phyloP scores from a whole-genome alignment of 148 eudicot genomes.

The Chenopodium quinoa region DNA sequence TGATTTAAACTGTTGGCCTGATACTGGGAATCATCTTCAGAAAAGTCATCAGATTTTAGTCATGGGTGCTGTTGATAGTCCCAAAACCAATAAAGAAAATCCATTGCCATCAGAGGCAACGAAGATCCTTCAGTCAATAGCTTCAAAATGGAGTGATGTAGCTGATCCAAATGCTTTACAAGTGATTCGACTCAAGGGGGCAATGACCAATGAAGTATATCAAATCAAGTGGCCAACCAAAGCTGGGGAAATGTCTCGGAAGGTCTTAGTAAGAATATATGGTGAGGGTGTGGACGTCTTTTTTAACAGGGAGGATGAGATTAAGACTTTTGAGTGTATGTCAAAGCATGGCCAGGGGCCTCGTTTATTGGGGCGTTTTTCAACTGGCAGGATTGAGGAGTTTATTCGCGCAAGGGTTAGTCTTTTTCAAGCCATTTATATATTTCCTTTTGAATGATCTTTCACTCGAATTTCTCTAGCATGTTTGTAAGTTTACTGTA shows the following conservation, averaged over 20 bases:
- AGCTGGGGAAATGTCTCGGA: constrained; percentile 45
- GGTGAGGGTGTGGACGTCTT: constrained; percentile 84
- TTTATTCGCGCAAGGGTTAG: constrained; percentile 80
- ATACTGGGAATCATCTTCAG: constrained; percentile 15
- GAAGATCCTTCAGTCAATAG: constrained; percentile 53
- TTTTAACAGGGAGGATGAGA: constrained; percentile 72
- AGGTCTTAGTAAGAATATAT: constrained; percentile 76
- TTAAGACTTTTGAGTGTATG: constrained; percentile 78
- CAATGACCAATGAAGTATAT: constrained; percentile 90
- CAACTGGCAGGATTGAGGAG: constrained; percentile 81
- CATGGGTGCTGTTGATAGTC: constrained; percentile 40
- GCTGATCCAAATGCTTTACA: constrained; percentile 50
- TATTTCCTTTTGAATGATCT: not conserved
- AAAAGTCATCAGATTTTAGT: constrained; percentile 4
- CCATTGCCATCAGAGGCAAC: constrained; percentile 63
- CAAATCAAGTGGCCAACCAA: constrained; percentile 85
- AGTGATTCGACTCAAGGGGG: constrained; percentile 73
- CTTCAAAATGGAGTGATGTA: constrained; percentile 62
- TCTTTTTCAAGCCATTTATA: not conserved
- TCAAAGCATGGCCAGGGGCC: constrained; percentile 85
- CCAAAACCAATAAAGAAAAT: constrained; percentile 23
- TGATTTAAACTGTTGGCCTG: not conserved
- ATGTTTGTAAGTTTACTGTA: not conserved
- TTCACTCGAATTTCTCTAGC: not conserved
- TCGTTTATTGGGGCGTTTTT: constrained; percentile 63